These are phyloP conservation scores for Ceratorhiza oryzae-sativae DNA, from an alignment of 1,284 basidiomycete genomes.

Conservation along the genomic window DNA sequence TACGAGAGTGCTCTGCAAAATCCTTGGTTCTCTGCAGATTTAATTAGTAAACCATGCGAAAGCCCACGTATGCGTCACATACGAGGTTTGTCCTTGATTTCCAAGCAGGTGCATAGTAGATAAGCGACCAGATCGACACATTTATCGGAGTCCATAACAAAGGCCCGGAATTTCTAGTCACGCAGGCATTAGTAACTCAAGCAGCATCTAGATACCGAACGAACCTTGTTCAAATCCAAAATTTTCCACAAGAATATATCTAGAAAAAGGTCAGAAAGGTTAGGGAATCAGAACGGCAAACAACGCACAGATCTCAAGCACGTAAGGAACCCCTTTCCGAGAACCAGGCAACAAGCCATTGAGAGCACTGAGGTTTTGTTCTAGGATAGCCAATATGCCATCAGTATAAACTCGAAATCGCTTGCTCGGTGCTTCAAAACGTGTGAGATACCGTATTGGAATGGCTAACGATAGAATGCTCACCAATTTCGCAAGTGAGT, in stretches of 20 bases:
- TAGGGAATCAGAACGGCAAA: constrained; percentile 33
- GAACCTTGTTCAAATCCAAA: constrained; percentile 87
- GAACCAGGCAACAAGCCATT: constrained; percentile 84
- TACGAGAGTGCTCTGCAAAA: constrained; percentile 89
- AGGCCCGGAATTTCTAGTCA: constrained; percentile 81
- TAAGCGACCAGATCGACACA: constrained; percentile 77
- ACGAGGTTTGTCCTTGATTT: constrained; percentile 91
- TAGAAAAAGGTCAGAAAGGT: constrained; percentile 47
- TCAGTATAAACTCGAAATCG: constrained; percentile 85
- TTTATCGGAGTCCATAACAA: constrained; percentile 79
- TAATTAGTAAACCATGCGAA: constrained; percentile 38
- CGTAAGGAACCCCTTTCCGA: constrained; percentile 77
- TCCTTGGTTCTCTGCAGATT: constrained; percentile 82
- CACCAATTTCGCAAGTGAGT: constrained; percentile 87
- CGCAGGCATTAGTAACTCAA: neutral
- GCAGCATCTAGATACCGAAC: constrained; percentile 30
- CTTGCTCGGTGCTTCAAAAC: constrained; percentile 76
- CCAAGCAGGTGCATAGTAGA: constrained; percentile 78
- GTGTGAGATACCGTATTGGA: constrained; percentile 4
- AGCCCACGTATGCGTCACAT: constrained; percentile 47
- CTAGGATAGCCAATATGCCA: constrained; percentile 73
- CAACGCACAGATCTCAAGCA: constrained; percentile 78
- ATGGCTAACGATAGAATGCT: constrained; percentile 47
- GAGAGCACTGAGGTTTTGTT: constrained; percentile 74
- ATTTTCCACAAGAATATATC: constrained; percentile 91